Conservation (phyloP, 805 yeast genomes). For the Saccharomycopsis sp. region DNA sequence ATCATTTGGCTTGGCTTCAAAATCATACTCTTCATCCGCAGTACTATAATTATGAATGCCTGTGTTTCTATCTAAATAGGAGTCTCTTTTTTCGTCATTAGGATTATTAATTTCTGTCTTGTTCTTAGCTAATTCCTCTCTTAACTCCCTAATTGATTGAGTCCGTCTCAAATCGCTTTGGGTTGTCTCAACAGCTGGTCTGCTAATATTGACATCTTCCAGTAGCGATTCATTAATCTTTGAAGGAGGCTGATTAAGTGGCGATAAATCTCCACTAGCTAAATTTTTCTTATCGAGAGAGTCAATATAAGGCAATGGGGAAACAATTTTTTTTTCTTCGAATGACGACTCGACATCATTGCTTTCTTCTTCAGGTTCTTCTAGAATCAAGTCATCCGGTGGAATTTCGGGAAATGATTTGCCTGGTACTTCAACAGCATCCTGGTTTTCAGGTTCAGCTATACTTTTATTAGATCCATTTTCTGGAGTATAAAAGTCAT, state of each 20-base stretch:
- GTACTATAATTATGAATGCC: neutral
- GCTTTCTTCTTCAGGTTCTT: constrained; percentile 5
- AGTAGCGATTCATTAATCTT: neutral
- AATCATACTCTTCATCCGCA: constrained; percentile 14
- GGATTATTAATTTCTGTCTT: no score
- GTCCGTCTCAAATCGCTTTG: neutral
- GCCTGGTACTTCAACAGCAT: neutral
- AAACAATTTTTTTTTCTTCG: no score
- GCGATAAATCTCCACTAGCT: neutral
- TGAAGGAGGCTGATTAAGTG: neutral
- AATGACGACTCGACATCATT: neutral
- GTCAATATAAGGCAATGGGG: neutral
- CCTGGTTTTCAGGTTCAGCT: neutral
- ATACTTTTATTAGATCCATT: constrained; percentile 3
- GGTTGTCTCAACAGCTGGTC: no score
- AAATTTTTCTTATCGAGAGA: neutral
- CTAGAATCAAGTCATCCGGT: neutral
- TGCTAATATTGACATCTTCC: neutral
- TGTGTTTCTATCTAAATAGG: constrained; percentile 11
- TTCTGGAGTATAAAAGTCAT: constrained; percentile 17
- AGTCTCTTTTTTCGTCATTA: constrained; percentile 7
- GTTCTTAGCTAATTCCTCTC: neutral
- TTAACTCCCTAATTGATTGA: constrained; percentile 1
- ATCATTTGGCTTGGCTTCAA: constrained; percentile 15
- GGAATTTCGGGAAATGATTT: neutral